A percentile compares a stretch with the other conserved stretches of the same genome.
These are phyloP conservation scores for Myxozyma lipomycoides DNA, from an alignment of 805 yeast genomes.

Conservation along the genomic window DNA sequence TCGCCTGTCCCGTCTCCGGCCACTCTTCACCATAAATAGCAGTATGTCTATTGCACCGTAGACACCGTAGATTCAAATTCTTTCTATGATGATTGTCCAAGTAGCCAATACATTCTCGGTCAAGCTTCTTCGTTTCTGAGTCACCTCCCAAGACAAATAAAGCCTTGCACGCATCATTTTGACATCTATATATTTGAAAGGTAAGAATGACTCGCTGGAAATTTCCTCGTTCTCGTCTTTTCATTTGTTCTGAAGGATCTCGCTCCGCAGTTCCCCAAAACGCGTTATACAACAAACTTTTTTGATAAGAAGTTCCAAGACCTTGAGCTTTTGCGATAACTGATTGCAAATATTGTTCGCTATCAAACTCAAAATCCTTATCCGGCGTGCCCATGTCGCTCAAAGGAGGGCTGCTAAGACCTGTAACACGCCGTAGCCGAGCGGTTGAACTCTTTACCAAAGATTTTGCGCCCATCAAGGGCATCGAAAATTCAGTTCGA, in stretches of 20 bases:
- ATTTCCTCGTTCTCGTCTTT: neutral
- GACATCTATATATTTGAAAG: slow-evolving; percentile 7
- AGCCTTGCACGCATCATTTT: slow-evolving; percentile 7
- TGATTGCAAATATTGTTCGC: neutral
- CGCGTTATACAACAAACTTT: slow-evolving; percentile 15
- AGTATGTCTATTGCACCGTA: slow-evolving; percentile 37
- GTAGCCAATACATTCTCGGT: slow-evolving; percentile 7
- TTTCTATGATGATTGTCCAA: slow-evolving; percentile 1
- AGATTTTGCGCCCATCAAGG: neutral
- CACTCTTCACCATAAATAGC: slow-evolving; percentile 32
- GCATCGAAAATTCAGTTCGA: slow-evolving; percentile 1
- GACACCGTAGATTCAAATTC: slow-evolving; percentile 24
- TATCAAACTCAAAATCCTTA: neutral
- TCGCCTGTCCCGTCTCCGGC: slow-evolving; percentile 28
- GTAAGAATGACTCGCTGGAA: too few species aligned
- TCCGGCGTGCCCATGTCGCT: neutral
- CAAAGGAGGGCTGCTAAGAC: slow-evolving; percentile 2
- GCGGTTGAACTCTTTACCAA: neutral
- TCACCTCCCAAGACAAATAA: slow-evolving; percentile 6
- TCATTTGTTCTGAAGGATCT: too few species aligned
- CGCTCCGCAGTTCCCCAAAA: slow-evolving; percentile 9
- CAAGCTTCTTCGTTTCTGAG: neutral
- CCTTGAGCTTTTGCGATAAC: neutral
- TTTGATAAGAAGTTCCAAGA: neutral
- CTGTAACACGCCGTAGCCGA: neutral